These are phyloP conservation scores for Lachnellula subtilissima DNA, from an alignment of 2,329 filamentous ascomycete genomes.

Conservation along the genomic window DNA sequence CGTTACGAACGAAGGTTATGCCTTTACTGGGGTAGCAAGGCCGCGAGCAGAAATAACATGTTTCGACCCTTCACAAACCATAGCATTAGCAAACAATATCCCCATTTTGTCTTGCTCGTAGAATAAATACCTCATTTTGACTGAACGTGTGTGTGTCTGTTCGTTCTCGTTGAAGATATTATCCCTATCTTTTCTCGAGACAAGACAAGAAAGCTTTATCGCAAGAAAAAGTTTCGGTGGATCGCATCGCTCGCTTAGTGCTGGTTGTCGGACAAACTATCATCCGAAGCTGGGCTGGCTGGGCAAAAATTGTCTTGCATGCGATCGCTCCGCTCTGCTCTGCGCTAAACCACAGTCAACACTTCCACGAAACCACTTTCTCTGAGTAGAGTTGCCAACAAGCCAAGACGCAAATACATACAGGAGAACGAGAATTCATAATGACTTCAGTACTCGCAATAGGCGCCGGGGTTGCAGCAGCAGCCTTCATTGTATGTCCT, in stretches of 20 bases:
- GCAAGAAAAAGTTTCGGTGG: no score
- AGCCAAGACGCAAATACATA: not conserved
- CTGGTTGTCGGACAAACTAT: no score
- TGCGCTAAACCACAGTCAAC: no score
- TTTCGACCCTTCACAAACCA: conserved; percentile 45
- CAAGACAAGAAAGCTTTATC: no score
- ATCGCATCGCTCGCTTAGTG: no score
- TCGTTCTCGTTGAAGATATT: no score
- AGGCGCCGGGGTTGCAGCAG: conserved; percentile 56
- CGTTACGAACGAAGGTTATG: conserved; percentile 39
- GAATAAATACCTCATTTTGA: conserved; percentile 21
- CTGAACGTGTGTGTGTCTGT: conserved; percentile 9
- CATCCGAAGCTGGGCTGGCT: no score
- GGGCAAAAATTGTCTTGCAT: no score
- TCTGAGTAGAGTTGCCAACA: not conserved
- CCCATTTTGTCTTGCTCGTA: no score
- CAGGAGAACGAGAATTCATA: conserved; percentile 3
- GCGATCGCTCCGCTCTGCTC: no score
- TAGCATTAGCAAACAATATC: not conserved
- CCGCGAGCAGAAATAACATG: conserved; percentile 66
- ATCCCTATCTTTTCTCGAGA: conserved; percentile 12
- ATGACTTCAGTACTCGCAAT: conserved; percentile 59
- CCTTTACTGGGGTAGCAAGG: conserved; percentile 62
- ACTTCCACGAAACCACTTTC: no score
- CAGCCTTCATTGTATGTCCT: conserved; percentile 57